phyloP scores from a whole-genome alignment of 2,329 filamentous ascomycete genomes.

The Fusarium heterosporum region DNA sequence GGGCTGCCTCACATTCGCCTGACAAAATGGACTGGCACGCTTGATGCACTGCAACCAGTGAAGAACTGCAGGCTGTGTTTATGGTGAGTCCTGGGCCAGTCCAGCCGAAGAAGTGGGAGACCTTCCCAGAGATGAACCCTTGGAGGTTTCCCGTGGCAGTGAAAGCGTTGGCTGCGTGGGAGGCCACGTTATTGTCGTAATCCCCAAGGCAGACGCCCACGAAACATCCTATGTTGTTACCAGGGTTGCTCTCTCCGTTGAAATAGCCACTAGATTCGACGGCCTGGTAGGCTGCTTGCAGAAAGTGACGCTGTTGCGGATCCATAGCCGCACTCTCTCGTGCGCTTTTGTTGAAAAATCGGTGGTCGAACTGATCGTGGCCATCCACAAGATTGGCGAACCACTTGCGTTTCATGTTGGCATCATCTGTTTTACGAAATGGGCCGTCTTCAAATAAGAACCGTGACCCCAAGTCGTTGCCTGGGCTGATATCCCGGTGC shows the following conservation, averaged over 20 bases:
- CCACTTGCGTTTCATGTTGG: too few relatives aligned
- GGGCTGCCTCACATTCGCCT: neutral
- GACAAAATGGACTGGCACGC: neutral
- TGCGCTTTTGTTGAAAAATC: constrained; percentile 12
- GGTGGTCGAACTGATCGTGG: constrained; percentile 3
- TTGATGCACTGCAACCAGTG: neutral
- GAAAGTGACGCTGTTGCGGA: constrained; percentile 9
- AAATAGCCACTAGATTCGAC: neutral
- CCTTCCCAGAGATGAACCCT: neutral
- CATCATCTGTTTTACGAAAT: too few relatives aligned
- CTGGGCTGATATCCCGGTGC: too few relatives aligned
- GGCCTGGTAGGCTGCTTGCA: constrained; percentile 17
- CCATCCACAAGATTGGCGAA: too few relatives aligned
- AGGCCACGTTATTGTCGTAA: neutral
- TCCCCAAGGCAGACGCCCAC: neutral
- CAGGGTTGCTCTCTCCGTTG: neutral
- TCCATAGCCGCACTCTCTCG: constrained; percentile 12
- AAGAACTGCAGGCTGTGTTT: neutral
- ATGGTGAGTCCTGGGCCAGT: neutral
- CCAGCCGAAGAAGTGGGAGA: neutral
- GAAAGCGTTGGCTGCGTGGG: neutral
- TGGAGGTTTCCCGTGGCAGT: neutral
- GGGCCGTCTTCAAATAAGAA: too few relatives aligned
- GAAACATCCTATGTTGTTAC: neutral
- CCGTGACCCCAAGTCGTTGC: too few relatives aligned